Base-by-base conservation (phyloP, 2,329 filamentous ascomycete species). In the Cadophora gregata region DNA sequence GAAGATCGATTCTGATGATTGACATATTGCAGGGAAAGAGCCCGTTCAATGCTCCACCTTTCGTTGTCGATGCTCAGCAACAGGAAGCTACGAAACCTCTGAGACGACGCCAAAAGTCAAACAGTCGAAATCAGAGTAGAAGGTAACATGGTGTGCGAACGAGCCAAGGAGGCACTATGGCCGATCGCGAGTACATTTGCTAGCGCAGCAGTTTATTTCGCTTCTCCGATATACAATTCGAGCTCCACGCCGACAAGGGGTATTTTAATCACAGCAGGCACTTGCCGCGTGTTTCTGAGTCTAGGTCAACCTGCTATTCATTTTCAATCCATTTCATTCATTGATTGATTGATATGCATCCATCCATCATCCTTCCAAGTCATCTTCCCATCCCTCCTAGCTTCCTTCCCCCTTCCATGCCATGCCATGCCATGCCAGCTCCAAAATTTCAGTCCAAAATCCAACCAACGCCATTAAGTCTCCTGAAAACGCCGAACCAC, bases 1-100 rank as follows among this genome's bases (percentile, higher is more conserved):
- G 21, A 25, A 7, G 5, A 33, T n/a, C 3, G 8, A 12, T 14
- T 19, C 25, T 38, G 16, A 25, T 56, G 21, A n/a, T 21, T 55
- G 36, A 50, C 48, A 3, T 1, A 29, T 16, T 24, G 10, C 33
- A 29, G 19, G 50, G 31, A 21, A 42, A 50, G 31, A 62, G 27
- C 50, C 66, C 63, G 1, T 68, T 68, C 31, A 51, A 65, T 19
- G 51, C 62, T 25, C 63, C 66, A 14, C 66, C 66, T 38, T 65
- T 68, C 38, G 66, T 68, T 38, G 64, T 58, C 14, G 25, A 53
- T 14, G 14, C 42, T 47, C 42, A 67, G 56, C 31, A 33, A 24
- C 33, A 66, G 36, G 25, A 63, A 25, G 14, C 21, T 27, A 45
- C 16, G n/a, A 58, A 38, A 19, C 14, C 53, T n/a, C 6, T 58